phyloP scores from a whole-genome alignment of 192 early-diverging fungal species.

The Coemansia sp. region DNA sequence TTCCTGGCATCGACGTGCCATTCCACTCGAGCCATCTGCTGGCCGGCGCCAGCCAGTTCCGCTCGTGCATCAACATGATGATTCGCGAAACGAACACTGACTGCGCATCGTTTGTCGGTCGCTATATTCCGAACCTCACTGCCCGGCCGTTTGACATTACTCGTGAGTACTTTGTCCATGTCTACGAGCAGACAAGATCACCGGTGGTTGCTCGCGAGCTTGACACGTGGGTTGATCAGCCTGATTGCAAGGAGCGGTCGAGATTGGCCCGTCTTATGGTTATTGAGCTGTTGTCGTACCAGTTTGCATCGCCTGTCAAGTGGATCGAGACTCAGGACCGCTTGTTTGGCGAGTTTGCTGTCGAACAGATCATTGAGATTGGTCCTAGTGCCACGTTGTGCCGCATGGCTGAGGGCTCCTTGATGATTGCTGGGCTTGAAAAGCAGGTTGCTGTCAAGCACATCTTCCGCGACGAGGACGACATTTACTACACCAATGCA shows the following conservation, averaged over 20 bases:
- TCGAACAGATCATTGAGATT: conserved; percentile 85
- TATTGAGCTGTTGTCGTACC: conserved; percentile 90
- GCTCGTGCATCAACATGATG: conserved; percentile 75
- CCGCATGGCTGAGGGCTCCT: conserved; percentile 87
- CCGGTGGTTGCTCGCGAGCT: conserved; percentile 70
- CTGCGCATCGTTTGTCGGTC: conserved; percentile 66
- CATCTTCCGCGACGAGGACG: conserved; percentile 22
- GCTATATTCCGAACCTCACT: conserved; percentile 96
- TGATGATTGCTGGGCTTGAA: conserved; percentile 62
- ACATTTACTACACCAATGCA: conserved; percentile 57
- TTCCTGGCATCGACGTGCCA: conserved; percentile 92
- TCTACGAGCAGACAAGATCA: conserved; percentile 72
- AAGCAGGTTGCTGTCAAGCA: conserved; percentile 25
- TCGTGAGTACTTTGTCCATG: conserved; percentile 74
- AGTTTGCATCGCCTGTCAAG: conserved; percentile 92
- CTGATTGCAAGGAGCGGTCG: conserved; percentile 54
- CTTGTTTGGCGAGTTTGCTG: conserved; percentile 75
- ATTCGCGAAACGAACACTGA: conserved; percentile 76
- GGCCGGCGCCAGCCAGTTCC: conserved; percentile 86
- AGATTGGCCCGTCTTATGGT: conserved; percentile 76
- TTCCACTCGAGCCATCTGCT: conserved; percentile 94
- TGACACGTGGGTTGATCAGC: conserved; percentile 65
- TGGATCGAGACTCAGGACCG: conserved; percentile 97
- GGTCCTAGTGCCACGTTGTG: conserved; percentile 87
- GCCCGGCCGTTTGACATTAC: conserved; percentile 79